Evolutionary conservation across 208 protist genomes (phyloP).

Genomic region (Acanthamoeba royreba): DNA sequence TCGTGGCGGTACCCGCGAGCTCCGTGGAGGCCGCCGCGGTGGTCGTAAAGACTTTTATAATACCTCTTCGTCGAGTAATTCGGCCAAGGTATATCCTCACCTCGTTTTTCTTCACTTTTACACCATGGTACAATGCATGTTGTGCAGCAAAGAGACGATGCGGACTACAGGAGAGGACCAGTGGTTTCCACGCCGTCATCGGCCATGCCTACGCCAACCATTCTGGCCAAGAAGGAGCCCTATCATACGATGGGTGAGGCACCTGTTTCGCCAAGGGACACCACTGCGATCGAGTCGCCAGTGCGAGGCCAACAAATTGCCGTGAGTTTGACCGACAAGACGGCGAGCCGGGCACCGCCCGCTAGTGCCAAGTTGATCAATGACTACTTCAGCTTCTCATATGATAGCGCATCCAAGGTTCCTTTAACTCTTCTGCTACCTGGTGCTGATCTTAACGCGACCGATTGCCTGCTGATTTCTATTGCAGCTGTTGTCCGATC

Average conservation of each 20-base stretch:
- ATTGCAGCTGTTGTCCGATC: background rate
- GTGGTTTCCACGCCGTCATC: too few species aligned
- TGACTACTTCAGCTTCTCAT: background rate
- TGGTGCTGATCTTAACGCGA: background rate
- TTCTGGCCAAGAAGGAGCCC: slow-evolving; percentile 6
- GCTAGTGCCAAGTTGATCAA: background rate
- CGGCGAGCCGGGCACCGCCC: background rate
- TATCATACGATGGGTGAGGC: background rate
- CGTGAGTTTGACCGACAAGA: background rate
- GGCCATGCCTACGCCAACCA: background rate
- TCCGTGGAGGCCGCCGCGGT: too few species aligned
- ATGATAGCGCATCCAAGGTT: background rate
- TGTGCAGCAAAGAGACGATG: background rate
- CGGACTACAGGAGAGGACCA: background rate
- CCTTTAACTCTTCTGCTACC: background rate
- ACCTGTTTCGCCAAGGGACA: background rate
- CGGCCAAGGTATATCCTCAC: too few species aligned
- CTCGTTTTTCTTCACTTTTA: too few species aligned
- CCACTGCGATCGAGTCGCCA: background rate
- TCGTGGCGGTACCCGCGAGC: too few species aligned
- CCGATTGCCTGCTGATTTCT: background rate
- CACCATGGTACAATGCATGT: too few species aligned
- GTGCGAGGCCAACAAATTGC: background rate
- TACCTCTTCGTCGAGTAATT: too few species aligned
- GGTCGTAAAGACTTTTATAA: too few species aligned